A percentile compares a stretch with the other conserved stretches of the same genome.
Conservation (phyloP, 495 filamentous ascomycete species). For the Baudoinia panamericana region DNA sequence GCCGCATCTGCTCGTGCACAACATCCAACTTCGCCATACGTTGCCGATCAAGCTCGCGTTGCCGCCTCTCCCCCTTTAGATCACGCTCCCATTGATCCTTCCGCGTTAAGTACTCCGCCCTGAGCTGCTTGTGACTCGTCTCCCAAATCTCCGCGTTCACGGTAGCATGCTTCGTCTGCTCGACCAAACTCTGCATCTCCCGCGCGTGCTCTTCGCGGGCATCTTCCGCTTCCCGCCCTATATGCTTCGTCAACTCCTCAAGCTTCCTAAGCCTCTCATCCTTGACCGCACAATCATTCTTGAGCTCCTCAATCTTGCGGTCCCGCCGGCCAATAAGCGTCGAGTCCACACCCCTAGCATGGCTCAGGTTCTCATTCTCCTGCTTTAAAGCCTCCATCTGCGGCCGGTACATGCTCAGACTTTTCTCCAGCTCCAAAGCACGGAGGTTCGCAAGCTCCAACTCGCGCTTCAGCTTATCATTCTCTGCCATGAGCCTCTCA, state of each 20-base stretch:
- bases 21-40: constrained; percentile 19
- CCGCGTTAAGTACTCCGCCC: constrained; percentile 20
- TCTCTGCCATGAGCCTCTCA: constrained; percentile 76
- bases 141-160: constrained; percentile 23
- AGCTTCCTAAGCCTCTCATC: constrained; percentile 13
- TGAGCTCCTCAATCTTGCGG: constrained; percentile 23
- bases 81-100: constrained; percentile 19
- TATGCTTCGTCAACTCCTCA: constrained; percentile 14
- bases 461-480: constrained; percentile 71
- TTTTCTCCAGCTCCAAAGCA: constrained; percentile 32
- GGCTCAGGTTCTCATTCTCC: constrained; percentile 51
- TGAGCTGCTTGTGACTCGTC: constrained; percentile 20
- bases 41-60: constrained; percentile 17
- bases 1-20: constrained; percentile 23
- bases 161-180: constrained; percentile 18
- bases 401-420: constrained; percentile 59
- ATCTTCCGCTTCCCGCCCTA: constrained; percentile 15
- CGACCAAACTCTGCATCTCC: constrained; percentile 14
- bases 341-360: constrained; percentile 29
- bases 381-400: constrained; percentile 59
- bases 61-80: constrained; percentile 4
- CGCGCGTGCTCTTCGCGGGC: constrained; percentile 3
- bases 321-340: constrained; percentile 15
- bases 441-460: constrained; percentile 54
- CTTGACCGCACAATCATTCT: constrained; percentile 18